Base-by-base conservation (phyloP, 768 basidiomycete genomes). In the Rhodotorula babjevae region DNA sequence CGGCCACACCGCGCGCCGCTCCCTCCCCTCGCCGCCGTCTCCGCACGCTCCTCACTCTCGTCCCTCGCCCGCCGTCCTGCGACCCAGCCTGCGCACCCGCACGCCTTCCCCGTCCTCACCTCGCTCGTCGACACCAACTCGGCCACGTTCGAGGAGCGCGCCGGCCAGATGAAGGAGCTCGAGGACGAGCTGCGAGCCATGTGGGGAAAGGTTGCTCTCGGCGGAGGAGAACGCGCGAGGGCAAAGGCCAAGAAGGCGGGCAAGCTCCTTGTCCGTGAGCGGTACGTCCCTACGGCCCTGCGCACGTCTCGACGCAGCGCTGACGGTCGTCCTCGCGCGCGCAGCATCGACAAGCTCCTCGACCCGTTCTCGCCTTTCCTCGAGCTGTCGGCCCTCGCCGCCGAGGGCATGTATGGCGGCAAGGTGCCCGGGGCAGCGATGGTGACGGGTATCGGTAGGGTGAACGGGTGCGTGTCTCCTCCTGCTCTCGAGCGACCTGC, bases 361-460 rank as follows among this genome's bases (percentile, higher is more conserved):
- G 93, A 97, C 80, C 89, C 90, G 10, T 86, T 89, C 76, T 88
- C 91, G 8, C 93, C 94, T 0, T 97, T 95, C 80, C 83, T 97
- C 27, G 93, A 97, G 79, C 84, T 97, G 6, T 92, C 91, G 6
- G 83, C 89, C 21, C 83, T 94, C 5, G 93, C 93, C 23, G 93
- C 90, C 27, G 87, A 94, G 75, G 91, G 88, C 23, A 90, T 96
- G 10, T 96, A 97, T 79, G 84, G 90, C 73, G 83, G 85, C 63
- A 74, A 78, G 10, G 87, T 96, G 44, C 93, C 94, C 29, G 90
- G 89, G 0, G 93, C 92, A 3, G 94, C 93, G 7, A 86, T 97
- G 56, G 90, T 97, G 71, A 92, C 93, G 5, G 93, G 93, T 15
- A 82, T 82, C 33, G 80, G 81, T 61, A 25, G 73, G 67, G 71